Percentiles rank a stretch among this genome's conserved stretches.
Evolutionary conservation across 441 rosid genomes (phyloP).

Genomic region (Hura crepitans): DNA sequence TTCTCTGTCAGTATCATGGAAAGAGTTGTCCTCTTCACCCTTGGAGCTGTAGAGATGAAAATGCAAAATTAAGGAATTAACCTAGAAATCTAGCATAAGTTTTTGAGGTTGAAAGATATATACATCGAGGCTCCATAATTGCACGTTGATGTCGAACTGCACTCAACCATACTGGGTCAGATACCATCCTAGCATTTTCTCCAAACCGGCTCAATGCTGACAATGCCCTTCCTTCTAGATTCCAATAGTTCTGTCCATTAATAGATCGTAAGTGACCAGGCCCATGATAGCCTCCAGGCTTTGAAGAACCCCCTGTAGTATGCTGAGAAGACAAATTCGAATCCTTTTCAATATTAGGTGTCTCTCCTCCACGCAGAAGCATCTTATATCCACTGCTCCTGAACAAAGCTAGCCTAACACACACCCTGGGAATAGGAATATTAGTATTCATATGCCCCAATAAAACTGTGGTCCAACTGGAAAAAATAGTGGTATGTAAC

Average conservation of each 20-base stretch:
- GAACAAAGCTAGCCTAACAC: slow-evolving; percentile 64
- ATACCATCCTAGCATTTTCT: slow-evolving; percentile 61
- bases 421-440: slow-evolving; percentile 46
- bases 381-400: slow-evolving; percentile 74
- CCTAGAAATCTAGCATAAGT: slow-evolving; percentile 13
- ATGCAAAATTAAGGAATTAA: slow-evolving; percentile 20
- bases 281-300: slow-evolving; percentile 29
- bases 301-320: slow-evolving; percentile 21
- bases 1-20: slow-evolving; percentile 57
- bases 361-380: slow-evolving; percentile 90
- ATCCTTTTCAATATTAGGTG: slow-evolving; percentile 51
- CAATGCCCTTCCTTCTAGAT: slow-evolving; percentile 71
- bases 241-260: slow-evolving; percentile 44
- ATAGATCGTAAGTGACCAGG: slow-evolving; percentile 28
- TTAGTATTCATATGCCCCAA: slow-evolving; percentile 1
- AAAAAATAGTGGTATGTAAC: slow-evolving; percentile 13
- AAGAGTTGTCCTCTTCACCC: slow-evolving; percentile 42
- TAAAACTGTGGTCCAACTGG: background rate
- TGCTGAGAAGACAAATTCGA: slow-evolving; percentile 38
- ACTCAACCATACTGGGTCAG: slow-evolving; percentile 48
- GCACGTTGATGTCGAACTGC: slow-evolving; percentile 65
- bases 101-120: slow-evolving; percentile 7
- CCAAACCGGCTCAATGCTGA: slow-evolving; percentile 76
- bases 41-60: slow-evolving; percentile 33
- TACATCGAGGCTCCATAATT: slow-evolving; percentile 52